Base-by-base conservation (phyloP, 1,284 basidiomycete genomes). In the Cutaneotrichosporon cutaneum region DNA sequence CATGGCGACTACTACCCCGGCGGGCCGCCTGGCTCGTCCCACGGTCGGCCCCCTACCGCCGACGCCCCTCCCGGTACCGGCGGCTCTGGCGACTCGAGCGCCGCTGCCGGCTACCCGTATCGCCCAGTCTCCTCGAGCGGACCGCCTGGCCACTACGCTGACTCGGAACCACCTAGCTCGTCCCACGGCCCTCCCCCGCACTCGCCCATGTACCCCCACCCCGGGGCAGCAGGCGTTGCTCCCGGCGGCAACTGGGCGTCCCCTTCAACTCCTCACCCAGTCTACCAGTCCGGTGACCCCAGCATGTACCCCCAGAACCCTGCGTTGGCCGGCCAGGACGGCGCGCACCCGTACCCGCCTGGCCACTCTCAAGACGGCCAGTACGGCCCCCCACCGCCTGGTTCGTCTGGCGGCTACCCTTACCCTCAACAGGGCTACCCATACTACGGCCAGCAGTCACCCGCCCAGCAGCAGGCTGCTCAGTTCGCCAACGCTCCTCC, bases 71-170 rank as follows among this genome's bases (percentile, higher is more conserved):
- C 66, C 33, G 72, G 71, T 16, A 70, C 72, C 6, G 65, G 61
- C 9, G 62, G 72, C 7, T 68, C 70, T 9, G 54, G 63, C 36
- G 70, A 74, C 32, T 65, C 70, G 11, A 48, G 64, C 21, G 59
- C 68, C 21, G 70, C 72, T 48, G 58, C 75, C 30, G 70, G 70
- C 0, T 77, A 74, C 58, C 70, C 70, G 11, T 77, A 76, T 60
- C 68, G 76, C 50, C 74, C 76, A 2, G 70, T 77, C 63, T 78
- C 76, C 4, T 71, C 73, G 0, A 70, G 70, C 48, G 76, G 76
- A 6, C 64, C 71, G 4, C 73, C 71, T 1, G 66, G 62, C n/a
- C 74, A 78, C 54, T 78, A 78, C 48, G 66, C 74, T 47, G 76
- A 77, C 8, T 76, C 76, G 10, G 75, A 77, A 63, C 76, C 75